These are phyloP conservation scores for Mycena haematopus DNA, from an alignment of 768 basidiomycete species.

Conservation along the genomic window DNA sequence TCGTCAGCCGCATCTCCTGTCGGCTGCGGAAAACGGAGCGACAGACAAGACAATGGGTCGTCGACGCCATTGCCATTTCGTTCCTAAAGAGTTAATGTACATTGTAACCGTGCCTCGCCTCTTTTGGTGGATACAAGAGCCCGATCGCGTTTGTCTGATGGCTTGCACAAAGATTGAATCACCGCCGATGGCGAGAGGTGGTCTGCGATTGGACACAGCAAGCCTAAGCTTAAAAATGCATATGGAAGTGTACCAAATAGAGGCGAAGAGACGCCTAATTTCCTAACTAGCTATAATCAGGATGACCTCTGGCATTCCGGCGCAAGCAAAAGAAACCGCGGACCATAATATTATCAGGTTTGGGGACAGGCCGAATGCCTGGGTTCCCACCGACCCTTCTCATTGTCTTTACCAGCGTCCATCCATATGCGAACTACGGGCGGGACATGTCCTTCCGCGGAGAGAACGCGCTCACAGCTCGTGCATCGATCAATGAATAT, in stretches of 20 bases:
- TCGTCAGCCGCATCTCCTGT: constrained; percentile 20
- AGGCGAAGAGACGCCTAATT: constrained; percentile 17
- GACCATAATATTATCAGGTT: constrained; percentile 31
- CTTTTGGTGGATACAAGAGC: constrained; percentile 9
- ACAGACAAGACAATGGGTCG: constrained; percentile 2
- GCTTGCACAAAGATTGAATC: neutral
- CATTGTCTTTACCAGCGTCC: constrained; percentile 36
- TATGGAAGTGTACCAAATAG: constrained; percentile 7
- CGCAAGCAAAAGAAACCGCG: neutral
- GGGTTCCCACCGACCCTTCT: constrained; percentile 51
- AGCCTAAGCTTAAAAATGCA: neutral
- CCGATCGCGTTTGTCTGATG: neutral
- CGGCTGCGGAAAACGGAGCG: constrained; percentile 16
- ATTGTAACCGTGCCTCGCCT: neutral
- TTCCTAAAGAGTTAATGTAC: neutral
- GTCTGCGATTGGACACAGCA: constrained; percentile 10
- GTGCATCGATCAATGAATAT: constrained; percentile 69
- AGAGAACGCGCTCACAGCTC: constrained; percentile 69
- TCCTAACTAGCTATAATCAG: neutral
- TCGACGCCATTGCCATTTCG: neutral
- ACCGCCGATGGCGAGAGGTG: neutral
- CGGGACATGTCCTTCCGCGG: constrained; percentile 73
- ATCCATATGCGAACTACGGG: constrained; percentile 69
- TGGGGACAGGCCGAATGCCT: constrained; percentile 55
- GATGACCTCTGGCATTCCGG: neutral